Conservation (phyloP, 208 protist species). For the Trypanosoma avium region DNA sequence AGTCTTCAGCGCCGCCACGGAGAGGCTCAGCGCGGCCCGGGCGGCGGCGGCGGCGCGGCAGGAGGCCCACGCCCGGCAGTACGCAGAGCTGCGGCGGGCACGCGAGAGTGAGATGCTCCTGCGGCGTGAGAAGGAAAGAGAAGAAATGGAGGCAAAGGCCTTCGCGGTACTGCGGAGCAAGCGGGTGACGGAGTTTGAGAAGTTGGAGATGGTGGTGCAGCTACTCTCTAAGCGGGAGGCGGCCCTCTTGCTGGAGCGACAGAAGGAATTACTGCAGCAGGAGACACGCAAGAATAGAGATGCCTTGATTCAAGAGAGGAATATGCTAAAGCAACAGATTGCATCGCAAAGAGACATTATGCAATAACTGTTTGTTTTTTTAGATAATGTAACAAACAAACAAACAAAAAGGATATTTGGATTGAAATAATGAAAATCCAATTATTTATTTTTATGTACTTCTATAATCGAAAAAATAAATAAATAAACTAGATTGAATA, state of each 20-base stretch:
- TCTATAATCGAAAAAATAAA: too few species aligned
- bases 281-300: conserved; percentile 50
- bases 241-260: conserved; percentile 41
- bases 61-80: conserved; percentile 23
- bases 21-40: conserved; percentile 38
- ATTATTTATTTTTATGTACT: too few species aligned
- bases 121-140: conserved; percentile 54
- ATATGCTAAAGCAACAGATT: conserved; percentile 25
- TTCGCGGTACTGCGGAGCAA: conserved; percentile 63
- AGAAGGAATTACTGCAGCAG: conserved; percentile 49
- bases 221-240: conserved; percentile 65
- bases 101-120: conserved; percentile 33
- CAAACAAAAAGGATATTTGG: too few species aligned
- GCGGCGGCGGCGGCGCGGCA: conserved; percentile 27
- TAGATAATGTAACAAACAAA: too few species aligned
- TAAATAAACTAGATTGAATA: not conserved
- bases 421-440: too few species aligned
- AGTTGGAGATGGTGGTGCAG: conserved; percentile 57
- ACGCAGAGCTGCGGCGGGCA: conserved; percentile 35
- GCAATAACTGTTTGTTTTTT: not conserved
- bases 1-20: conserved; percentile 24
- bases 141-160: conserved; percentile 53
- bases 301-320: conserved; percentile 35
- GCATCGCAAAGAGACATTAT: not conserved
- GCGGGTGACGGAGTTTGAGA: conserved; percentile 70